A percentile compares a stretch with the other conserved stretches of the same genome.
phyloP scores from a whole-genome alignment of 2,329 filamentous ascomycete species.

The Xylariaceae sp. region DNA sequence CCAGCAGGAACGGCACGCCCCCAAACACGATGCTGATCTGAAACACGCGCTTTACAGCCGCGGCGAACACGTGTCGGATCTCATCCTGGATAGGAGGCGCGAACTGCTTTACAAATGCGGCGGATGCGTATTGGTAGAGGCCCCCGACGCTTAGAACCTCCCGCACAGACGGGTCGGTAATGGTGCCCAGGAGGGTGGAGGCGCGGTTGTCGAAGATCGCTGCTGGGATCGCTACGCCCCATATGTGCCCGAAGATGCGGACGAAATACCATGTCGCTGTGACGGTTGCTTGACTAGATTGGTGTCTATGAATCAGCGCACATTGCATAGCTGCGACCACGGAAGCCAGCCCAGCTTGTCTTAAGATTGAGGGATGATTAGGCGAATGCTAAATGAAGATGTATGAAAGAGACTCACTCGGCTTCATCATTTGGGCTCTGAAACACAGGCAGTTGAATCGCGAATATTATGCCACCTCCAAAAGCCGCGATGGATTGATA shows the following conservation, averaged over 20 bases:
- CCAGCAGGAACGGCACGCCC: background rate
- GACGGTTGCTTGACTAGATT: constrained; percentile 21
- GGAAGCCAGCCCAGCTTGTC: constrained; percentile 37
- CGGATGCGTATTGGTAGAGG: constrained; percentile 1
- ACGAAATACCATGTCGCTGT: constrained; percentile 38
- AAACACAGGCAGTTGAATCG: background rate
- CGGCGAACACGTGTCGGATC: background rate
- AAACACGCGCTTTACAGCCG: constrained; percentile 2
- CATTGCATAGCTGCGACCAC: constrained; percentile 37
- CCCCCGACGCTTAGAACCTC: background rate
- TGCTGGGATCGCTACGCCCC: constrained; percentile 40
- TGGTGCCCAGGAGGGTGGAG: background rate
- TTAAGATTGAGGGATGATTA: too few relatives aligned
- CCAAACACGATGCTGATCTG: constrained; percentile 1
- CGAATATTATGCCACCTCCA: background rate
- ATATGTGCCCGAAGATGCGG: constrained; percentile 38
- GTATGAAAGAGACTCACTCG: too few relatives aligned
- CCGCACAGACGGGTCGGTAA: background rate
- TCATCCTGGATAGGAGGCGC: background rate
- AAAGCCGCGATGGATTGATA: background rate
- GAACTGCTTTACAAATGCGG: background rate
- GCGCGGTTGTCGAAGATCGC: constrained; percentile 31
- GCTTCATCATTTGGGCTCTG: constrained; percentile 1
- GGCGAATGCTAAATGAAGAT: too few relatives aligned
- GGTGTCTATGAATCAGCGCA: constrained; percentile 28